Percentiles rank a stretch among this genome's conserved stretches.
These are phyloP conservation scores for Cryptococcus sp. DNA, from an alignment of 1,284 basidiomycete species.

Conservation along the genomic window DNA sequence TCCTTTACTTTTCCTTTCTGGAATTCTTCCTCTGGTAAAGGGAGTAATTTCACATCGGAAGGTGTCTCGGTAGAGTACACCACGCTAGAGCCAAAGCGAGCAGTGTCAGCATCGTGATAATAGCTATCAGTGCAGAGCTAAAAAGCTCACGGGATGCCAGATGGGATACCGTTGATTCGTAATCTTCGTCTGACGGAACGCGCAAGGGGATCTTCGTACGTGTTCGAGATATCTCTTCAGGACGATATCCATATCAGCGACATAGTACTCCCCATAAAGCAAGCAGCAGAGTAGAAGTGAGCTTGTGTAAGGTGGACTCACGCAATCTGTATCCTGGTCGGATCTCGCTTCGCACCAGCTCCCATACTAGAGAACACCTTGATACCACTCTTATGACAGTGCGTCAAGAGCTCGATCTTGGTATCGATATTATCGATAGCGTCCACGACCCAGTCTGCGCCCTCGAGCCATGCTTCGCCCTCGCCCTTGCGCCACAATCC, in stretches of 20 bases:
- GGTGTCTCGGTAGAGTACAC: conserved; percentile 96
- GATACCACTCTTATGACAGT: conserved; percentile 73
- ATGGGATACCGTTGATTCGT: conserved; percentile 66
- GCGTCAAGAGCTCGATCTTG: conserved; percentile 83
- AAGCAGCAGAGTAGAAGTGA: background rate
- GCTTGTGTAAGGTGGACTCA: conserved; percentile 24
- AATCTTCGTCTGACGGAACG: conserved; percentile 82
- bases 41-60: conserved; percentile 78
- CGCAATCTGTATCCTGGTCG: conserved; percentile 88
- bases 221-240: conserved; percentile 80
- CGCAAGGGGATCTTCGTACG: conserved; percentile 92
- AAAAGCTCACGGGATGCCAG: conserved; percentile 67
- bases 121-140: no score
- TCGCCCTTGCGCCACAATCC: conserved; percentile 80
- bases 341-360: conserved; percentile 93
- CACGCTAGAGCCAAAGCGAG: conserved; percentile 56
- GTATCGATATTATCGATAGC: conserved; percentile 97
- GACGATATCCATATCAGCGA: no score
- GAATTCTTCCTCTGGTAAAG: conserved; percentile 89
- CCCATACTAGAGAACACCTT: conserved; percentile 98
- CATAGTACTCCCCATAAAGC: background rate
- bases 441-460: conserved; percentile 88
- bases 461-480: conserved; percentile 69
- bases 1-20: conserved; percentile 87
- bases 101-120: no score